Evolutionary conservation across 148 eudicot species (phyloP), one percentile per base, ranked within the genome.

Genomic region (Amaranthus palmeri): DNA sequence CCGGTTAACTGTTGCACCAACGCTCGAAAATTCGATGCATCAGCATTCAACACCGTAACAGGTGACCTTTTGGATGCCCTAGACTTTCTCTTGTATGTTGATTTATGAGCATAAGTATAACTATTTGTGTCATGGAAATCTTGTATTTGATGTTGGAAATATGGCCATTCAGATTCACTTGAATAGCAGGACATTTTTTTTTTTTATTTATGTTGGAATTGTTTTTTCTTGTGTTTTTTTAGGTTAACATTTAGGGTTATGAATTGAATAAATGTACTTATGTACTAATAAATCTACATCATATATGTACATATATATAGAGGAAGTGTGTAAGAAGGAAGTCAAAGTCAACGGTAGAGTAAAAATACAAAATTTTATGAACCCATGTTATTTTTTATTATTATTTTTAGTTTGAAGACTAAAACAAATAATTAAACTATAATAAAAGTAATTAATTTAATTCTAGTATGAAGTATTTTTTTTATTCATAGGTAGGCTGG

Each of bases 1-100:
- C 90, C 87, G 0, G 90, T 86, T 58, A 84, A 72, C 61, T 84
- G 83, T 48, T 86, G 90, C 8, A 86, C 90, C 76, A 86, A 58
- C n/a, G 77, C 78, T 69, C 87, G 81, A 53, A 86, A 86, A 62
- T 84, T 82, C 12, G 81, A 57, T 9, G 70, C 68, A 74, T 83
- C 79, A 2, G 91, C 82, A 3, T 81, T 83, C 46, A 85, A 77
- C 40, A 85, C 69, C 2, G 85, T 85, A 1, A 84, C 77, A 0
- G 88, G 86, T 3, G 82, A 72, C 61, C 64, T 83, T 63, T 71
- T 85, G 0, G 85, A 75, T 3, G 77, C 79, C 56, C 86, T 77
- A 49, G 85, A 81, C 66, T 83, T 72, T 72, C 79, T 83, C 65
- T 77, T 76, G 40, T 55, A 42, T 0, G 77, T 79, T 25, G 36